A percentile compares a stretch with the other conserved stretches of the same genome.
Conservation (phyloP, 2,329 filamentous ascomycete genomes). For the Nannizzia gypsea region DNA sequence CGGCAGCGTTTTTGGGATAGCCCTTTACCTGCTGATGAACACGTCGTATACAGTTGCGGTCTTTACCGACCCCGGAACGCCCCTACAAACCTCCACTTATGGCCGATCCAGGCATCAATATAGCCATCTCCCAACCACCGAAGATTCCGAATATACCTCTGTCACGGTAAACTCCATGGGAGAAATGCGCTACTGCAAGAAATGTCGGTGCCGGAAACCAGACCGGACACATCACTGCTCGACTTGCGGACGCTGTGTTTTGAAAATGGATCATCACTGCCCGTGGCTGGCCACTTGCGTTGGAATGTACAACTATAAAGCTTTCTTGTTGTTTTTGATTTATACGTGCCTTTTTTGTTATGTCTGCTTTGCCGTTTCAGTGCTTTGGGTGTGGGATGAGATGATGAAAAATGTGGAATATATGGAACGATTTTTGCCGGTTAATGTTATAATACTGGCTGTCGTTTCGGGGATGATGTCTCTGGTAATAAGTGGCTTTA, state of each 20-base stretch:
- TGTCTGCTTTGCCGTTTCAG: slow-evolving; percentile 64
- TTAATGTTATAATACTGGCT: slow-evolving; percentile 81
- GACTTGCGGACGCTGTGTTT: slow-evolving; percentile 80
- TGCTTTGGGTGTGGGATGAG: slow-evolving; percentile 74
- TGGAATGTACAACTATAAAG: slow-evolving; percentile 87
- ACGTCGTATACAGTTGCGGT: slow-evolving; percentile 87
- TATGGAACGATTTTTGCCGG: slow-evolving; percentile 64
- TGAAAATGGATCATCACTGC: slow-evolving; percentile 99
- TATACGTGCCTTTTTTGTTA: slow-evolving; percentile 83
- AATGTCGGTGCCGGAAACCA: slow-evolving; percentile 87
- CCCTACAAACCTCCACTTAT: slow-evolving; percentile 28
- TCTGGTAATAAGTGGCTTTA: slow-evolving; percentile 78
- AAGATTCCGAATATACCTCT: slow-evolving; percentile 52
- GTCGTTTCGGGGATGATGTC: slow-evolving; percentile 86
- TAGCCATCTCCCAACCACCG: slow-evolving; percentile 66
- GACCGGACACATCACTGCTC: slow-evolving; percentile 96
- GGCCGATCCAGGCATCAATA: slow-evolving; percentile 40
- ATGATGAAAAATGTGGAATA: slow-evolving; percentile 59
- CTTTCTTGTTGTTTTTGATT: slow-evolving; percentile 81
- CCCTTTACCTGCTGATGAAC: slow-evolving; percentile 68
- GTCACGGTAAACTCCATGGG: slow-evolving; percentile 91
- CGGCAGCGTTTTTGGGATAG: slow-evolving; percentile 44
- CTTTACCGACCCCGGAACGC: slow-evolving; percentile 76
- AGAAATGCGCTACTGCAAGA: slow-evolving; percentile 85
- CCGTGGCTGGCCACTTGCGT: slow-evolving; percentile 96